Evolutionary conservation across 2,329 filamentous ascomycete genomes (phyloP).

Genomic region (Botrytis pseudocinerea): DNA sequence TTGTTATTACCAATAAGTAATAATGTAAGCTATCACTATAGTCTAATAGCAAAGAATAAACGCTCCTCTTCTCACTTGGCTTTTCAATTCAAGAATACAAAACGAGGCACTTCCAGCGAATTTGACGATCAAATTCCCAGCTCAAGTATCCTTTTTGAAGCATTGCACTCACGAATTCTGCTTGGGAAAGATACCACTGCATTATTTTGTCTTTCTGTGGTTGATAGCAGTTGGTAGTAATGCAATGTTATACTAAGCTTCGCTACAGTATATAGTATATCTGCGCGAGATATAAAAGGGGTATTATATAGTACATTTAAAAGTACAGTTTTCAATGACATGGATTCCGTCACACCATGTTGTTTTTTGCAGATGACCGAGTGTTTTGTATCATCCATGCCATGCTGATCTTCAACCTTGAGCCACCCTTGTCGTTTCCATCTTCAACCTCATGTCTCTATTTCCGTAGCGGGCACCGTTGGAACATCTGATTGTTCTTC

Average conservation of each 20-base stretch:
- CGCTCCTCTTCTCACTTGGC: background rate
- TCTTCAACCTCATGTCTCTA: background rate
- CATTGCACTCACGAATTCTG: background rate
- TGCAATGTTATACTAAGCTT: conserved; percentile 4
- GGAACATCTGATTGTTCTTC: background rate
- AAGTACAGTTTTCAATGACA: conserved; percentile 23
- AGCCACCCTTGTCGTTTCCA: background rate
- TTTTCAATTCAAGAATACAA: background rate
- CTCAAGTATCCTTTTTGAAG: background rate
- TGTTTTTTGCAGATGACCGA: background rate
- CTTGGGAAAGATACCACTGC: background rate
- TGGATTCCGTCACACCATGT: conserved; percentile 22
- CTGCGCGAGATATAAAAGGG: conserved; percentile 4
- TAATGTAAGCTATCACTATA: no score
- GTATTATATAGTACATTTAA: conserved; percentile 17
- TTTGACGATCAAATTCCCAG: background rate
- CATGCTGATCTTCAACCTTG: background rate
- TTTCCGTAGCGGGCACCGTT: background rate
- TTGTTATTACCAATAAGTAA: no score
- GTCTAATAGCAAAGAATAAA: no score
- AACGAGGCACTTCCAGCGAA: no score
- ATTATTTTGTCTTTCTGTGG: conserved; percentile 1
- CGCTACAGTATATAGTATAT: background rate
- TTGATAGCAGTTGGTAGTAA: background rate
- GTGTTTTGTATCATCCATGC: background rate